These are phyloP conservation scores for Solanum hybrid DNA, from an alignment of 305 asterid genomes.

Conservation along the genomic window DNA sequence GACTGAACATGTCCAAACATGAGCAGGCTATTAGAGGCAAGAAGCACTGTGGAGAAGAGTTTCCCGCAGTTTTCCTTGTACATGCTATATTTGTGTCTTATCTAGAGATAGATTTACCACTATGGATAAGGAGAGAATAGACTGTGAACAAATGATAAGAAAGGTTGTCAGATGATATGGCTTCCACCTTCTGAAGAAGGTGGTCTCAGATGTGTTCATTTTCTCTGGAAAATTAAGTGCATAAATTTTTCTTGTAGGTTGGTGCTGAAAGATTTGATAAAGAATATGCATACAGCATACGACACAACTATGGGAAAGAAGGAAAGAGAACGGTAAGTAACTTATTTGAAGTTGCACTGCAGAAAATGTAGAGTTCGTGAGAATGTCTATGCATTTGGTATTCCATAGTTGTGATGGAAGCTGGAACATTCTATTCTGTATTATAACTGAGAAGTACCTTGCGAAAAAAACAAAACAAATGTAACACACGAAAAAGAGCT, in stretches of 20 bases:
- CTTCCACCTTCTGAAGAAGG: not conserved
- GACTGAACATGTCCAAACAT: not conserved
- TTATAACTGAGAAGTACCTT: not conserved
- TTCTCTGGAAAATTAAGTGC: not conserved
- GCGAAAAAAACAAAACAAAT: not conserved
- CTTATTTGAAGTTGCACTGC: not conserved
- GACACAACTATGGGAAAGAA: conserved; percentile 97
- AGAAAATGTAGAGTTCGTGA: not conserved
- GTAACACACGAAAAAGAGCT: not conserved
- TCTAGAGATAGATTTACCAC: not conserved
- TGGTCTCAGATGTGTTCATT: not conserved
- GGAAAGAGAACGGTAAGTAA: conserved; percentile 89
- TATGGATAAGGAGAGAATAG: not conserved
- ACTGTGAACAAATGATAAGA: not conserved
- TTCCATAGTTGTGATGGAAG: not conserved
- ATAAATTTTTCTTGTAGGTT: conserved; percentile 45
- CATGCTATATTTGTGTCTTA: not conserved
- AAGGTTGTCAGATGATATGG: not conserved
- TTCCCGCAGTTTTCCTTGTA: not conserved
- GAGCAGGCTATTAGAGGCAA: not conserved
- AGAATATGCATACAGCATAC: conserved; percentile 82
- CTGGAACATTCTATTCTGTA: not conserved
- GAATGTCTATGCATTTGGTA: not conserved
- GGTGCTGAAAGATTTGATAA: conserved; percentile 94
- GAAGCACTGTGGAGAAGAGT: not conserved